phyloP scores from a whole-genome alignment of 441 rosid genomes.

The Geranium incanum region DNA sequence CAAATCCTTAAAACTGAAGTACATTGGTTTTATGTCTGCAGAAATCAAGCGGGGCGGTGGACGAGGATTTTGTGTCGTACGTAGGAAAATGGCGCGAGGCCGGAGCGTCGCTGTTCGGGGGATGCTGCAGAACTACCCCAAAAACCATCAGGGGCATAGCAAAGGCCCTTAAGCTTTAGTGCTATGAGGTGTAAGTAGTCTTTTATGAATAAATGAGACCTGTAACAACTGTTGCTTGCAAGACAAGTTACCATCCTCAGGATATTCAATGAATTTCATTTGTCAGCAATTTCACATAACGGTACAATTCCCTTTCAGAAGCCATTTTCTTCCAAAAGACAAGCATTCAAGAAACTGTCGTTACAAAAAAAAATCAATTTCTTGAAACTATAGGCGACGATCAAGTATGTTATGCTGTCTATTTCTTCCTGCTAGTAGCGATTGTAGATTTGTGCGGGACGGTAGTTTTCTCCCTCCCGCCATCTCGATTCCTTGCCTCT shows the following conservation, averaged over 20 bases:
- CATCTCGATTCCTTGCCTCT: constrained; percentile 44
- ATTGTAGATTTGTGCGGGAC: not conserved
- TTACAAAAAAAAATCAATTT: not conserved
- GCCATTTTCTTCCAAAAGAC: too few species aligned
- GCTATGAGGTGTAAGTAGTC: not conserved
- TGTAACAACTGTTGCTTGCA: not conserved
- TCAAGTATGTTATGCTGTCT: not conserved
- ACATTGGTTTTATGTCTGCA: constrained; percentile 19
- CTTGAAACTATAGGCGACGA: not conserved
- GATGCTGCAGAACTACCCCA: constrained; percentile 94
- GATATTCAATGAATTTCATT: too few species aligned
- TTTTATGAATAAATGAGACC: not conserved
- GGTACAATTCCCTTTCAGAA: too few species aligned
- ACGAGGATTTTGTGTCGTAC: constrained; percentile 71
- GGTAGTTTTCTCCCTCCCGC: constrained; percentile 26
- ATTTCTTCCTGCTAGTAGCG: not conserved
- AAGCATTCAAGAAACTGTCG: too few species aligned
- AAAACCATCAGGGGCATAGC: constrained; percentile 59
- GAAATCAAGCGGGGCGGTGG: constrained; percentile 49
- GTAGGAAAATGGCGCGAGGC: constrained; percentile 60
- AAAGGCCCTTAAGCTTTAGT: constrained; percentile 24
- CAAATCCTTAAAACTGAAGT: not conserved
- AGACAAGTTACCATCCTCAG: too few species aligned
- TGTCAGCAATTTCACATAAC: too few species aligned
- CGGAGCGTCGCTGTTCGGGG: constrained; percentile 70